Percentiles rank a stretch among this genome's conserved stretches.
Conservation (phyloP, 192 early-diverging fungal genomes). For the Geosiphon pyriformis region DNA sequence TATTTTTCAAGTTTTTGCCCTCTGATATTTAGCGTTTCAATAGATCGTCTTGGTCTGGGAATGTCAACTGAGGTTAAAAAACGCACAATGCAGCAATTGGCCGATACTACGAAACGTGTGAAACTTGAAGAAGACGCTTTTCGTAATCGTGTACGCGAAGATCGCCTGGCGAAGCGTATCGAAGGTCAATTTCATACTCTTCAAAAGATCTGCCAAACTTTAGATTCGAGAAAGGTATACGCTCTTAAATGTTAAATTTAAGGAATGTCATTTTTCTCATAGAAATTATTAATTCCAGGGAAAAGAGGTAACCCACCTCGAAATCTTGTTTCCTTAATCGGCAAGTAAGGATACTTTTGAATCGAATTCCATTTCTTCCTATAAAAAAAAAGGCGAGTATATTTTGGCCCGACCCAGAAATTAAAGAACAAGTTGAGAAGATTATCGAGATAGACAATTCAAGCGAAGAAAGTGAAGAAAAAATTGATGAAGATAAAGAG, state of each 20-base stretch:
- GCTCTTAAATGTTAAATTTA: not conserved
- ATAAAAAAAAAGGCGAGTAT: constrained; percentile 12
- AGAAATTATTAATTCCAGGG: too few relatives aligned
- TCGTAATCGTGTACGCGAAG: constrained; percentile 23
- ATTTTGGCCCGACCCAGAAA: not conserved
- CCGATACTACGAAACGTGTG: constrained; percentile 18
- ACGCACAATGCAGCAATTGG: constrained; percentile 14
- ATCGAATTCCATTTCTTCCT: too few relatives aligned
- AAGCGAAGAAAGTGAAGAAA: constrained; percentile 22
- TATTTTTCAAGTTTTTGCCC: not conserved
- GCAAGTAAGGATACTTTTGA: too few relatives aligned
- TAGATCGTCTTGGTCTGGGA: constrained; percentile 36
- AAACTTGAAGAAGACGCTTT: constrained; percentile 31
- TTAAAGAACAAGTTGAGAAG: not conserved
- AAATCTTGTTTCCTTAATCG: too few relatives aligned
- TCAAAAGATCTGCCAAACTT: constrained; percentile 28
- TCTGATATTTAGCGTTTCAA: not conserved
- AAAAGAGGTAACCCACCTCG: too few relatives aligned
- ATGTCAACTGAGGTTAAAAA: constrained; percentile 32
- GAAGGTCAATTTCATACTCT: constrained; percentile 23
- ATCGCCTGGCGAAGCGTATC: constrained; percentile 20
- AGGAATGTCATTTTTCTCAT: not conserved
- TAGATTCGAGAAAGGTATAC: constrained; percentile 30
- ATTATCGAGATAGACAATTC: not conserved
- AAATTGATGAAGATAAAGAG: not conserved